Percentiles rank a stretch among this genome's conserved stretches.
Evolutionary conservation across 257 asterid genomes (phyloP).

Genomic region (Solanum bulbocastanum): DNA sequence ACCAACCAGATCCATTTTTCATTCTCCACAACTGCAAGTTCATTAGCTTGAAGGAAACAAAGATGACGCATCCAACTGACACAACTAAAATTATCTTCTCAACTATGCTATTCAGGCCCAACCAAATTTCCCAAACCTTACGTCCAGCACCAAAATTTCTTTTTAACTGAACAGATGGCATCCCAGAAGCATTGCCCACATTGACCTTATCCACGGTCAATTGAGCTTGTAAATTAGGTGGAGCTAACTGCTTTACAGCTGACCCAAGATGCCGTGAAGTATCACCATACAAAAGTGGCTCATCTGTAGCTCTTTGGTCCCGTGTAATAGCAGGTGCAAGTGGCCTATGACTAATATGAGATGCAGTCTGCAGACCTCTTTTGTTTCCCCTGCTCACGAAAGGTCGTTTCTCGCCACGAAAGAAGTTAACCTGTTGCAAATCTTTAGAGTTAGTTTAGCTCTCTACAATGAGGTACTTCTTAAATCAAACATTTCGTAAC

Average conservation of each 20-base stretch:
- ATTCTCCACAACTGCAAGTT: conserved; percentile 41
- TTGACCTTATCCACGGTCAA: conserved; percentile 33
- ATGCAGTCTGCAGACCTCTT: conserved; percentile 41
- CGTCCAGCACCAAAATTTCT: conserved; percentile 64
- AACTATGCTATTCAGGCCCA: conserved; percentile 26
- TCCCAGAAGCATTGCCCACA: conserved; percentile 29
- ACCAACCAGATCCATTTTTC: conserved; percentile 38
- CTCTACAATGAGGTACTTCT: not conserved
- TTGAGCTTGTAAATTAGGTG: conserved; percentile 53
- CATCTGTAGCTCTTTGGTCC: conserved; percentile 48
- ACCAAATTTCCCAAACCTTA: conserved; percentile 55
- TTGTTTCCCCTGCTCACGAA: conserved; percentile 39
- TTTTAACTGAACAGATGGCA: conserved; percentile 53
- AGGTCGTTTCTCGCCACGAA: conserved; percentile 59
- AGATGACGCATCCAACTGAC: conserved; percentile 56
- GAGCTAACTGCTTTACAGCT: conserved; percentile 80
- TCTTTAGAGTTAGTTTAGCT: conserved; percentile 9
- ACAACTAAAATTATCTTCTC: conserved; percentile 52
- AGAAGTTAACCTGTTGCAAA: conserved; percentile 55
- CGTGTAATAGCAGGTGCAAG: conserved; percentile 33
- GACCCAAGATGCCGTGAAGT: conserved; percentile 57
- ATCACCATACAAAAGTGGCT: conserved; percentile 26
- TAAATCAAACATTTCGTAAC: not conserved
- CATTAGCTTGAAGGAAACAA: conserved; percentile 38
- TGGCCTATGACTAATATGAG: conserved; percentile 51